Evolutionary conservation across 345 rosid species (phyloP).

Genomic region (Erodium maritimum): DNA sequence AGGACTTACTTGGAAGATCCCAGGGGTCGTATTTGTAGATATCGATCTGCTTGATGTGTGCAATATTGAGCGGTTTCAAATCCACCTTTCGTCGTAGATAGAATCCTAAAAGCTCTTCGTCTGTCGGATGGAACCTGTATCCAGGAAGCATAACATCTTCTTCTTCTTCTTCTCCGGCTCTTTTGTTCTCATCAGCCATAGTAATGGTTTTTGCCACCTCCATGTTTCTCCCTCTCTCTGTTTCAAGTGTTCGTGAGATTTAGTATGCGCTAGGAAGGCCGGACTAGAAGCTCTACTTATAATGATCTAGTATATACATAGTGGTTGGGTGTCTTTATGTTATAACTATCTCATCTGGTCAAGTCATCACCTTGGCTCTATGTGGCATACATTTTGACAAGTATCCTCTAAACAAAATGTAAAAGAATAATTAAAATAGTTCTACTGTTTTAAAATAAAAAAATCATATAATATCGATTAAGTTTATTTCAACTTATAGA

Average conservation of each 20-base stretch:
- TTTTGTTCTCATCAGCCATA: slow-evolving; percentile 2
- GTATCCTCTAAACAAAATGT: too few relatives aligned
- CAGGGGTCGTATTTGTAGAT: slow-evolving; percentile 40
- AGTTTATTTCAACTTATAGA: too few relatives aligned
- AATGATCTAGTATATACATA: too few relatives aligned
- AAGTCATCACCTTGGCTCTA: not conserved
- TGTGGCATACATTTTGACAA: not conserved
- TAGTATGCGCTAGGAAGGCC: not conserved
- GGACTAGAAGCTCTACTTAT: not conserved
- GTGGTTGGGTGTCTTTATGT: too few relatives aligned
- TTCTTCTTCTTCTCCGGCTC: slow-evolving; percentile 5
- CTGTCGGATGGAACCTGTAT: slow-evolving; percentile 38
- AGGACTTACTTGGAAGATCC: slow-evolving; percentile 40
- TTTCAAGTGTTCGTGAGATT: not conserved
- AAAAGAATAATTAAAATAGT: too few relatives aligned
- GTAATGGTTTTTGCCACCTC: not conserved
- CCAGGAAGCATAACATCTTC: slow-evolving; percentile 28
- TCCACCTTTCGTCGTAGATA: slow-evolving; percentile 32
- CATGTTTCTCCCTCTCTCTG: not conserved
- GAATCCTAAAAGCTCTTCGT: slow-evolving; percentile 37
- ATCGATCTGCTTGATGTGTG: slow-evolving; percentile 32
- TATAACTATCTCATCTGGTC: not conserved
- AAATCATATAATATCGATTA: too few relatives aligned
- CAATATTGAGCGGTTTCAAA: slow-evolving; percentile 19
- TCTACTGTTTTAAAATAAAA: too few relatives aligned